phyloP scores from a whole-genome alignment of 2,329 filamentous ascomycete genomes.

The Fusarium subglutinans region DNA sequence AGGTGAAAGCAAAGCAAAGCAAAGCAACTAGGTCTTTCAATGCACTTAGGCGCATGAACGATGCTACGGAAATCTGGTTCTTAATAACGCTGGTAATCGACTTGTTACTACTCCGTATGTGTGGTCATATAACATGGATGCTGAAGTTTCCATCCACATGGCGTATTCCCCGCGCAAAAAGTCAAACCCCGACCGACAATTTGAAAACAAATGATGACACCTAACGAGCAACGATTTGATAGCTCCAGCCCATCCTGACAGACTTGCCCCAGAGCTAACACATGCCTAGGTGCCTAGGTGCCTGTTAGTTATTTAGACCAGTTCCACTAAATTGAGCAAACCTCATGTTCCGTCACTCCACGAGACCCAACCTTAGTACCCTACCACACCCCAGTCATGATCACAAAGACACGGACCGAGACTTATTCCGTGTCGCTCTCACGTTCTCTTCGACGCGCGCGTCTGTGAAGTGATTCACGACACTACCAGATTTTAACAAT shows the following conservation, averaged over 20 bases:
- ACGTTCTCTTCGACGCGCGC: slow-evolving; percentile 9
- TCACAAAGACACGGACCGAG: slow-evolving; percentile 1
- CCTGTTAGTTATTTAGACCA: slow-evolving; percentile 1
- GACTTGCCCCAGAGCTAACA: slow-evolving; percentile 14
- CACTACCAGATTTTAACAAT: slow-evolving; percentile 9
- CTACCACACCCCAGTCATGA: background rate
- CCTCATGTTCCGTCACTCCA: slow-evolving; percentile 10
- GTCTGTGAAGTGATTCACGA: slow-evolving; percentile 19
- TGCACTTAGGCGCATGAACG: background rate
- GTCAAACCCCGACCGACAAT: background rate
- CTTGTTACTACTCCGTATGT: background rate
- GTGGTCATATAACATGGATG: background rate
- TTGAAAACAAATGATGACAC: slow-evolving; percentile 16
- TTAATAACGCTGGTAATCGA: background rate
- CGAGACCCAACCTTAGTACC: background rate
- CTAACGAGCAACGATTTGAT: slow-evolving; percentile 7
- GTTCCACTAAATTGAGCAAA: slow-evolving; percentile 26
- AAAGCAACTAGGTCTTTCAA: background rate
- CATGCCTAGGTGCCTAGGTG: background rate
- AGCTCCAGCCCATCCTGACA: slow-evolving; percentile 13
- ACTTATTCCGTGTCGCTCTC: slow-evolving; percentile 16
- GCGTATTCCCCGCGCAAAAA: background rate
- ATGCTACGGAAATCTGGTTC: background rate
- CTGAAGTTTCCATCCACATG: background rate
- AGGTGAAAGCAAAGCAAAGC: background rate